Evolutionary conservation across 2,329 filamentous ascomycete genomes (phyloP), one percentile per base, ranked within the genome.

Genomic region (Sporothrix dimorphospora): DNA sequence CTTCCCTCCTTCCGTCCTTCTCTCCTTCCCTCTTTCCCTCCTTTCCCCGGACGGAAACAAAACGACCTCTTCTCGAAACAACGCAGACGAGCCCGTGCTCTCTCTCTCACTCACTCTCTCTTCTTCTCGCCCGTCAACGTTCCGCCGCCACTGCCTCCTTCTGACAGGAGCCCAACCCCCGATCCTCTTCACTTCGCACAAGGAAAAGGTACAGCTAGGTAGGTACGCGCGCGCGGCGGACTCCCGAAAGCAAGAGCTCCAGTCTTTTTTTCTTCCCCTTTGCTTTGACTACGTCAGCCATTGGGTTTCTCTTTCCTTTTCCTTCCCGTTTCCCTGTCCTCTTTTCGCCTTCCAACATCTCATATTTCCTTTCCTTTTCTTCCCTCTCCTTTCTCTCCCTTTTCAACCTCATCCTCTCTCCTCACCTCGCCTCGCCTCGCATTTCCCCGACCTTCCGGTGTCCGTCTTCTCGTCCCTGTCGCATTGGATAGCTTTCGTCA

Each of bases 201-300:
- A 42, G 19, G 34, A n/a, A 59, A 9, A 21, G 21, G 21, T 63
- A 16, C 38, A 63, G 40, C 40, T 61, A 61, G 57, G 57, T 61
- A 61, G n/a, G 57, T 63, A 63, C 21, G 40, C 61, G 40, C 40
- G 59, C 61, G 59, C 59, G 40, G 12, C 40, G 40, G 61, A 66
- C 61, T 47, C 61, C 61, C n/a, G 38, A 42, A 27, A 59, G 55
- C 55, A 59, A 53, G 49, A 55, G 55, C 55, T 59, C 55, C n/a
- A 42, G 57, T 63, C 57, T 21, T 47, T 42, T 66, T 49, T 11
- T 14, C 42, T n/a, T n/a, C n/a, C n/a, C n/a, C n/a, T n/a, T n/a
- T n/a, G n/a, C 40, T 47, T 63, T 19, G 42, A 67, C 42, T 67
- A 67, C 63, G 63, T 67, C 63, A 67, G 63, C 63, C 40, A 34